Base-by-base conservation (phyloP, 2,329 filamentous ascomycete genomes). In the Colletotrichum sp. region DNA sequence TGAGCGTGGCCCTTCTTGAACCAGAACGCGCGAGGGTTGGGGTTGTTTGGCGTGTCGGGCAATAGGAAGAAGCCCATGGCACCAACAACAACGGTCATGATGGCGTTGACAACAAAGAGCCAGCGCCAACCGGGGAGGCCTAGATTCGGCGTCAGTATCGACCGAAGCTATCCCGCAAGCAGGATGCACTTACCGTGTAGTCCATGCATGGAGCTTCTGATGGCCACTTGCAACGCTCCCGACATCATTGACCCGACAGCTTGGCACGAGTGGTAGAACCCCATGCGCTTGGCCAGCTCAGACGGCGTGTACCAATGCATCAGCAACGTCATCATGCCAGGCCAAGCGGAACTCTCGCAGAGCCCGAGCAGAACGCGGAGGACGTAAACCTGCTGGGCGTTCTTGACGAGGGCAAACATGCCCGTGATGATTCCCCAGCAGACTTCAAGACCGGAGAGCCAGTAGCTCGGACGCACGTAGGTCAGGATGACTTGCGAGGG, bases 201-300 rank as follows among this genome's bases (percentile, higher is more conserved):
- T 8, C 76, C 76, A 52, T 78, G 62, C 55, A 78, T 70, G 24
- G 75, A 77, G 30, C 74, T 70, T 13, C 75, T 70, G 1, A 89
- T 88, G 0, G 88, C 89, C 1, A 90, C 87, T 81, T 91, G 89
- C 0, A 92, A 83, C 75, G 90, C 91, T 2, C 90, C 90, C 24
- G 88, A 89, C 70, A 91, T 88, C 88, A 92, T 90, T 21, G 85
- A 83, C 1, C 89, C 90, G 1, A 91, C 84, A 6, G 87, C 88
- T 13, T 89, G 88, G 28, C 87, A 88, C 1, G 90, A 86, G 71
- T 88, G 85, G 79, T 88, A 88, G 63, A 89, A 85, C 64, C 86
- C 86, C 2, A 86, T 84, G 12, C 91, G 86, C 78, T 91, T 92
- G 69, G 89, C 91, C 0, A 89, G 85, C 49, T 76, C 74, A 8